These are phyloP conservation scores for Ajuga reptans DNA, from an alignment of 305 asterid genomes.

Conservation along the genomic window DNA sequence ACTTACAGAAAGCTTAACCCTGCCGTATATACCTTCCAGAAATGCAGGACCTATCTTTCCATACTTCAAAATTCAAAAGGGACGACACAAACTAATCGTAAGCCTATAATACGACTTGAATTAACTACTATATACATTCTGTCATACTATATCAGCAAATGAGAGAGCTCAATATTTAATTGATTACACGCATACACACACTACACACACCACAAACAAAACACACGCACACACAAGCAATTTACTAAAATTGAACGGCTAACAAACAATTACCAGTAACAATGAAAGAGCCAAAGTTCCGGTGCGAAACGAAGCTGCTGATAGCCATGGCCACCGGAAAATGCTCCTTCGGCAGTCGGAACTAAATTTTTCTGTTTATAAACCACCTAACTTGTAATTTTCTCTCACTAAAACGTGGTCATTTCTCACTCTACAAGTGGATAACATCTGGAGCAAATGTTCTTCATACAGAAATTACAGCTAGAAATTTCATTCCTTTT, in stretches of 20 bases:
- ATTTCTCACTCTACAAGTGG: slow-evolving; percentile 25
- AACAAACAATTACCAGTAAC: slow-evolving; percentile 25
- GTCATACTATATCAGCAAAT: not conserved
- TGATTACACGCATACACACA: no score
- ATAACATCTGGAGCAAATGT: slow-evolving; percentile 21
- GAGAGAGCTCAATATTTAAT: not conserved
- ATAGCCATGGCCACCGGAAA: slow-evolving; percentile 61
- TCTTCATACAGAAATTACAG: slow-evolving; percentile 19
- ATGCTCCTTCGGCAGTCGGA: not conserved
- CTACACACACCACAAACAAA: no score
- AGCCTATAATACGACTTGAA: not conserved
- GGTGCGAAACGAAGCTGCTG: slow-evolving; percentile 64
- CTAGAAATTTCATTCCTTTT: not conserved
- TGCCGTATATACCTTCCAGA: not conserved
- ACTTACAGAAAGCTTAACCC: slow-evolving; percentile 6
- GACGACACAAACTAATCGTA: not conserved
- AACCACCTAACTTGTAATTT: not conserved
- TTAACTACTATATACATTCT: not conserved
- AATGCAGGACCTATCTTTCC: not conserved
- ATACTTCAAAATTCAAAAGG: not conserved
- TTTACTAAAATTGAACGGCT: not conserved
- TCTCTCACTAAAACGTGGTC: slow-evolving; percentile 17
- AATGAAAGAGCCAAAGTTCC: slow-evolving; percentile 60
- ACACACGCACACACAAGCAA: not conserved
- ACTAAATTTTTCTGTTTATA: not conserved